phyloP scores from a whole-genome alignment of 1,284 basidiomycete species.

The Papiliotrema laurentii region DNA sequence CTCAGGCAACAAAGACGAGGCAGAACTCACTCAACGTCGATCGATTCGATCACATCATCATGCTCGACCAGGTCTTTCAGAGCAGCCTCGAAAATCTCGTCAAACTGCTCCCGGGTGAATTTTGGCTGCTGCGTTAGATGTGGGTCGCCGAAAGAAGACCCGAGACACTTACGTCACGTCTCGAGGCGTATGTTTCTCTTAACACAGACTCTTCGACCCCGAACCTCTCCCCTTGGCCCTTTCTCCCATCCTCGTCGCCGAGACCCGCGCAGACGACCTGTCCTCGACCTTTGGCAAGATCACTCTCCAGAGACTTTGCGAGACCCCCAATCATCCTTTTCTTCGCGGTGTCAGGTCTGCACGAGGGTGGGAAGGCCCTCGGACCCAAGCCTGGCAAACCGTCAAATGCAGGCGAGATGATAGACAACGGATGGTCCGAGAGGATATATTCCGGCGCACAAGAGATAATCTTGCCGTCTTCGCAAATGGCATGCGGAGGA shows the following conservation, averaged over 20 bases:
- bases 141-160: too few species aligned
- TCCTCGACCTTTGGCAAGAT: conserved; percentile 67
- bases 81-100: conserved; percentile 56
- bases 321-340: conserved; percentile 71
- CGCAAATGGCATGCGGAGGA: conserved; percentile 74
- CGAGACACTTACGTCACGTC: conserved; percentile 33
- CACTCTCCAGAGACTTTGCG: conserved; percentile 66
- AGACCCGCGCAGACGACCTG: conserved; percentile 61
- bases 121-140: conserved; percentile 31
- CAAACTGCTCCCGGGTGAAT: conserved; percentile 34
- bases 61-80: conserved; percentile 74
- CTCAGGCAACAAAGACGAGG: conserved; percentile 1
- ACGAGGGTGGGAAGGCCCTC: conserved; percentile 71
- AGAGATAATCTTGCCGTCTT: conserved; percentile 55
- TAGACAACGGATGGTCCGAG: conserved; percentile 24
- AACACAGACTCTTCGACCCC: conserved; percentile 59
- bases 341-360: conserved; percentile 75
- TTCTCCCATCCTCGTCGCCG: conserved; percentile 54
- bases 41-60: conserved; percentile 70
- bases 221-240: conserved; percentile 71
- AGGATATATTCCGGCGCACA: conserved; percentile 75
- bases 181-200: conserved; percentile 28
- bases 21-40: conserved; percentile 62
- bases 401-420: conserved; percentile 51
- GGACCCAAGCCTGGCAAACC: conserved; percentile 74